Evolutionary conservation across 2,329 filamentous ascomycete species (phyloP).

Genomic region (Scedosporium dehoogii): DNA sequence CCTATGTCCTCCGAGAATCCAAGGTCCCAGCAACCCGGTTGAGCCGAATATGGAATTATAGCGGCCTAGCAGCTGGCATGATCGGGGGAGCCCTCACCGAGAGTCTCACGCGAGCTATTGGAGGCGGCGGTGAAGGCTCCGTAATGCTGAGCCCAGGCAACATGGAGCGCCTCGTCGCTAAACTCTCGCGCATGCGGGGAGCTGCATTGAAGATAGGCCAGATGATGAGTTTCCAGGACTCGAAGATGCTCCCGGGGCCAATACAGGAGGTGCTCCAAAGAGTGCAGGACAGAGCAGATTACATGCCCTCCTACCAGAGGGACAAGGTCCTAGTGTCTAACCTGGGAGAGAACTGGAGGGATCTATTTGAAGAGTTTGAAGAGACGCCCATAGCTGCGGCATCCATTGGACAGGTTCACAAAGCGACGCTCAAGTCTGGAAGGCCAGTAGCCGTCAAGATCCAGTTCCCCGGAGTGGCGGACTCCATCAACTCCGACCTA

Average conservation of each 20-base stretch:
- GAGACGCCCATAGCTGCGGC: constrained; percentile 90
- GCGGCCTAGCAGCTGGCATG: constrained; percentile 89
- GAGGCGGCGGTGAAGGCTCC: constrained; percentile 56
- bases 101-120: constrained; percentile 68
- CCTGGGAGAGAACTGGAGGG: constrained; percentile 74
- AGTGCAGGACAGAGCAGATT: constrained; percentile 93
- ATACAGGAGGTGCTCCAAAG: constrained; percentile 87
- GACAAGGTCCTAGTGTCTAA: constrained; percentile 73
- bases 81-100: constrained; percentile 85
- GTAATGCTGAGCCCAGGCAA: constrained; percentile 82
- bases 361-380: constrained; percentile 74
- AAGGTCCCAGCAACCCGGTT: constrained; percentile 81
- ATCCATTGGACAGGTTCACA: constrained; percentile 94
- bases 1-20: constrained; percentile 74
- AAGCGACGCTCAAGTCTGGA: constrained; percentile 66
- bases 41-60: constrained; percentile 87
- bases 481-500: constrained; percentile 92
- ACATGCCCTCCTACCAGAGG: constrained; percentile 92
- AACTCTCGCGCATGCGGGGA: constrained; percentile 90
- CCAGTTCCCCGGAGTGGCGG: constrained; percentile 91
- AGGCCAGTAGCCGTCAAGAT: constrained; percentile 86
- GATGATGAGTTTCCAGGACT: constrained; percentile 97
- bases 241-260: constrained; percentile 80
- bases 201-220: constrained; percentile 95
- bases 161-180: constrained; percentile 85